Base-by-base conservation (phyloP, 2,329 filamentous ascomycete genomes). In the Fusarium mundagurra region DNA sequence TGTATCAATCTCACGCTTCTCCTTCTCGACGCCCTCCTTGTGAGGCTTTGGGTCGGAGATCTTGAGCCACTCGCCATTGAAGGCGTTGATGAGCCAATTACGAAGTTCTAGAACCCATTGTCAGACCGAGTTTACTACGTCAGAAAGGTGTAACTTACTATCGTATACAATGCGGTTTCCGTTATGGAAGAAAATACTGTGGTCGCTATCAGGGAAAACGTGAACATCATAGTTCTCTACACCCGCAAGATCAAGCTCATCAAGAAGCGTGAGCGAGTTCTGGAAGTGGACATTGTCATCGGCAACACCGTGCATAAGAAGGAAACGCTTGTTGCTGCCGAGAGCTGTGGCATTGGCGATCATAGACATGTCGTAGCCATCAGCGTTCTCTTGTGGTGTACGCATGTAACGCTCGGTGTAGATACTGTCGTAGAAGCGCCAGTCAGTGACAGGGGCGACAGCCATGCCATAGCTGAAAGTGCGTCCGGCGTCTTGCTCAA, bases 231-330 rank as follows among this genome's bases (percentile, higher is more conserved):
- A 99, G 80, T 99, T 99, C 82, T 96, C 92, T 8, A 98, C 90
- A 18, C 91, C 90, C 2, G 87, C 92, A 60, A 97, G 79, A 84
- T 99, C 94, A 50, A 99, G 87, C 77, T 92, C 92, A 82, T 99
- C 97, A 53, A 99, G 86, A 71, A 99, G 84, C 4, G 92, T 93
- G 66, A 98, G 88, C 2, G 95, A 95, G 82, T 97, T 98, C 83
- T 99, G 97, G 83, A 98, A 91, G 82, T 99, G 97, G 18, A 99
- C 96, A 78, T 99, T 99, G 83, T 99, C 96, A 79, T 99, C 96
- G 13, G 93, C 93, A n/a, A 95, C 90, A 76, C 96, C 96, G 81
- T 99, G 96, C 94, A 98, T 98, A 77, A 99, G 82, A 44, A 99
- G 86, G 85, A 98, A 99, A 38, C 96, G 92, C 70, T 95, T 93